phyloP scores from a whole-genome alignment of 306 rosid genomes.

The Mimosa bimucronata region DNA sequence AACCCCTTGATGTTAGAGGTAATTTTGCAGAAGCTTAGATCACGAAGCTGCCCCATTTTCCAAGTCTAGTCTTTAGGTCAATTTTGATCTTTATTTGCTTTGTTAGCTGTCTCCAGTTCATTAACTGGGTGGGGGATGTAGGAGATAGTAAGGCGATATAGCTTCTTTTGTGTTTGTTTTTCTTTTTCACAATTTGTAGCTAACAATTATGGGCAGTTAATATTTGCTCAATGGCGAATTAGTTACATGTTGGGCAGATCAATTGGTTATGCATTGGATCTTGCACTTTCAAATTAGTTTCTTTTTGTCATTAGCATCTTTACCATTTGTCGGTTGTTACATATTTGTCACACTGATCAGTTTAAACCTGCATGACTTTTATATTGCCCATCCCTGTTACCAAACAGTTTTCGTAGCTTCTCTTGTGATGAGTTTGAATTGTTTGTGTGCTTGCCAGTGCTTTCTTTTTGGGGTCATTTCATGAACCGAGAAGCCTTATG shows the following conservation, averaged over 20 bases:
- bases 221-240: not conserved
- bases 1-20: not conserved
- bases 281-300: slow-evolving; percentile 5
- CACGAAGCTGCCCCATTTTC: not conserved
- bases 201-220: not conserved
- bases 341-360: slow-evolving; percentile 10
- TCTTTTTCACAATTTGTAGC: not conserved
- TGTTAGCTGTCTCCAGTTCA: slow-evolving; percentile 15
- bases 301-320: slow-evolving; percentile 8
- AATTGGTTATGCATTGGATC: not conserved
- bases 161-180: not conserved
- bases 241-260: not conserved
- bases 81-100: slow-evolving; percentile 11
- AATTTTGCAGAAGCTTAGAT: not conserved
- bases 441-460: not conserved
- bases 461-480: slow-evolving; percentile 4
- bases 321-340: slow-evolving; percentile 2
- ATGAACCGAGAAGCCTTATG: not conserved
- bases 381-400: slow-evolving; percentile 1
- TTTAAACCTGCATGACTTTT: slow-evolving; percentile 13
- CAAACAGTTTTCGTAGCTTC: slow-evolving; percentile 5
- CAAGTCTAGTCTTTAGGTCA: not conserved
- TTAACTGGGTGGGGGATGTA: not conserved
- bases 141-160: slow-evolving; percentile 13
- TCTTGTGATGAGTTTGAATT: slow-evolving; percentile 11